Evolutionary conservation across 257 asterid species (phyloP), one percentile per base, ranked within the genome.

Genomic region (Coffea eugenioides): DNA sequence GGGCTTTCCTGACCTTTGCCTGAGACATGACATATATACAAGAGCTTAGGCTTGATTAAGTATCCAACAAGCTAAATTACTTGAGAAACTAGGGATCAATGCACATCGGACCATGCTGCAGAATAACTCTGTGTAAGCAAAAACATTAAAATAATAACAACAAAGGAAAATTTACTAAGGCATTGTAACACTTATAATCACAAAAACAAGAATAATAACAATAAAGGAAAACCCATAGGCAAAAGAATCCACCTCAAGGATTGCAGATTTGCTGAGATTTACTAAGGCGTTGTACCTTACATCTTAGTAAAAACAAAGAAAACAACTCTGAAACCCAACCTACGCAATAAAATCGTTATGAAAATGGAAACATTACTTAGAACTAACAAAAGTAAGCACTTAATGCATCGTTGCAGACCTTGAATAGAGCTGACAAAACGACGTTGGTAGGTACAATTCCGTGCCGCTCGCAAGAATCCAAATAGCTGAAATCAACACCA

Each of bases 1-100:
- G 92, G 75, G 91, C 89, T 87, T 86, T 93, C 86, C 80, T 89
- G 82, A 89, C 86, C 86, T 89, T 90, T 65, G 94, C 98, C 98
- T 94, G 93, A 77, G 39, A 67, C 18, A 83, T 66, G 86, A 83
- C 36, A 85, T 51, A 64, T 77, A 48, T 65, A 20, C 71, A 61
- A 25, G n/a, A 41, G 62, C 16, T 43, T 62, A 52, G 65, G 71
- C 21, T 75, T 75, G 34, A 61, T 2, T 57, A 15, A 11, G 9
- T 8, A 70, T 23, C 25, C 9, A 6, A 69, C 51, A 69, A 69
- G 11, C 73, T 11, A 13, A 14, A 52, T 14, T 6, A 69, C 21
- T 68, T 13, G 27, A 69, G 73, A 39, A 69, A 18, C 73, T 11
- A 36, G 5, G 34, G 4, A 67, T 13, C 71, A 13, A 67, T 67